Conservation (phyloP, 2,329 filamentous ascomycete genomes). For the Ophiostoma australiae region DNA sequence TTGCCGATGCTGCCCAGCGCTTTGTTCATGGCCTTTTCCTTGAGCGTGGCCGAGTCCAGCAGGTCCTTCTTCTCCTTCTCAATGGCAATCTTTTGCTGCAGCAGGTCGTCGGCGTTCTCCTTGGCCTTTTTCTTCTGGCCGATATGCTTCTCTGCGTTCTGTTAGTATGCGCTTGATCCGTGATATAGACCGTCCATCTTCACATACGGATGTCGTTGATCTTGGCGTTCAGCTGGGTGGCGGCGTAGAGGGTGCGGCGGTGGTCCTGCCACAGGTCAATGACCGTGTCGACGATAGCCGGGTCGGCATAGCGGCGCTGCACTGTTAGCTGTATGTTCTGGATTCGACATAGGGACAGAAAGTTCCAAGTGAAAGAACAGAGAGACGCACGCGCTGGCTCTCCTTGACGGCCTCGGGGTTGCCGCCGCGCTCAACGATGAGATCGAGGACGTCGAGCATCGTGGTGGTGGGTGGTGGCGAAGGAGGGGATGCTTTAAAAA, state of each 20-base stretch:
- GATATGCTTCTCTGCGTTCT: slow-evolving; percentile 27
- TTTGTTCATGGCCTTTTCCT: slow-evolving; percentile 65
- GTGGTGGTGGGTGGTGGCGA: slow-evolving; percentile 3
- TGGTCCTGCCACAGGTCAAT: slow-evolving; percentile 83
- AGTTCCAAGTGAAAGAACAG: background rate
- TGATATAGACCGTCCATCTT: too few relatives aligned
- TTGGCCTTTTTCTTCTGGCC: slow-evolving; percentile 83
- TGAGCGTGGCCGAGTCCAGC: slow-evolving; percentile 64
- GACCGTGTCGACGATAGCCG: slow-evolving; percentile 84
- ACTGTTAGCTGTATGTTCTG: slow-evolving; percentile 14
- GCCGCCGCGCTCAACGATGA: slow-evolving; percentile 81
- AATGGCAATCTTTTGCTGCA: slow-evolving; percentile 60
- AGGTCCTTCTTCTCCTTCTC: slow-evolving; percentile 78
- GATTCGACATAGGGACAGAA: background rate
- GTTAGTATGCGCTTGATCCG: background rate
- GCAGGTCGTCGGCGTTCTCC: slow-evolving; percentile 75
- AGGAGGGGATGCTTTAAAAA: background rate
- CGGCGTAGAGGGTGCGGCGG: slow-evolving; percentile 52
- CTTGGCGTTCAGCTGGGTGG: slow-evolving; percentile 72
- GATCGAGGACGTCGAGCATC: slow-evolving; percentile 62
- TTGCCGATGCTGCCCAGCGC: slow-evolving; percentile 86
- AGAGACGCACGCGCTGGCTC: slow-evolving; percentile 58
- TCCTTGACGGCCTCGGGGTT: slow-evolving; percentile 89
- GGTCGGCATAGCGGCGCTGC: slow-evolving; percentile 65
- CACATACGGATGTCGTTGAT: slow-evolving; percentile 61